Evolutionary conservation across 23 red algal genomes (phyloP).

Genomic region (Gracilariopsis chorda): DNA sequence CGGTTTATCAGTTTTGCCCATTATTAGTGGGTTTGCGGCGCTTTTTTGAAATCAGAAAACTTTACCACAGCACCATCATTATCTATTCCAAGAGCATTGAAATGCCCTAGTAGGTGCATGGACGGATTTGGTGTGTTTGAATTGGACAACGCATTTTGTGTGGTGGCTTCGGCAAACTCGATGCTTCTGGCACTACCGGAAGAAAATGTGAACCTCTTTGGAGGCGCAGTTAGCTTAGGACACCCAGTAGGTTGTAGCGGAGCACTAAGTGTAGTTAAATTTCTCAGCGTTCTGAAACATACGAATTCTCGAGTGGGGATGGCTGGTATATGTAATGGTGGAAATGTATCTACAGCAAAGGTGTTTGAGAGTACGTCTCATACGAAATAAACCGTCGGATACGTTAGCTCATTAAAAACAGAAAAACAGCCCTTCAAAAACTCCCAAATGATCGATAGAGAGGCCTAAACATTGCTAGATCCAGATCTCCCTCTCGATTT

Average conservation of each 20-base stretch:
- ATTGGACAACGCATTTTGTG: constrained; percentile 89
- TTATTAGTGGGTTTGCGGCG: constrained; percentile 61
- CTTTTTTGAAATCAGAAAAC: constrained; percentile 43
- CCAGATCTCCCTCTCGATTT: too few relatives aligned
- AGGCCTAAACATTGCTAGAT: too few relatives aligned
- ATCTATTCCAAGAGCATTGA: constrained; percentile 73
- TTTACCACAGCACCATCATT: constrained; percentile 77
- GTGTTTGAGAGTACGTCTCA: constrained; percentile 15
- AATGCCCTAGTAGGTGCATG: constrained; percentile 10
- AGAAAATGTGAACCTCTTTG: constrained; percentile 74
- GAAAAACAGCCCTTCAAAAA: too few relatives aligned
- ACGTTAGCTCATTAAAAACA: too few relatives aligned
- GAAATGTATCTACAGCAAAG: constrained; percentile 77
- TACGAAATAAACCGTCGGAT: too few relatives aligned
- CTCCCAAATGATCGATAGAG: too few relatives aligned
- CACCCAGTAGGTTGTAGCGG: constrained; percentile 81
- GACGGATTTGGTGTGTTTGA: constrained; percentile 79
- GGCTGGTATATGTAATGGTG: constrained; percentile 90
- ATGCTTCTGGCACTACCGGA: constrained; percentile 18
- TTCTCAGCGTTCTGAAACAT: constrained; percentile 50
- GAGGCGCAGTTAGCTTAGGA: constrained; percentile 79
- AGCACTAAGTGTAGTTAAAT: constrained; percentile 79
- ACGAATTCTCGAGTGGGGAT: constrained; percentile 40
- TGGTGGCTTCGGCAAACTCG: constrained; percentile 55
- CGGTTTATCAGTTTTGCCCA: constrained; percentile 33